phyloP scores from a whole-genome alignment of 2,329 filamentous ascomycete genomes.

The Fusarium goolgardi region DNA sequence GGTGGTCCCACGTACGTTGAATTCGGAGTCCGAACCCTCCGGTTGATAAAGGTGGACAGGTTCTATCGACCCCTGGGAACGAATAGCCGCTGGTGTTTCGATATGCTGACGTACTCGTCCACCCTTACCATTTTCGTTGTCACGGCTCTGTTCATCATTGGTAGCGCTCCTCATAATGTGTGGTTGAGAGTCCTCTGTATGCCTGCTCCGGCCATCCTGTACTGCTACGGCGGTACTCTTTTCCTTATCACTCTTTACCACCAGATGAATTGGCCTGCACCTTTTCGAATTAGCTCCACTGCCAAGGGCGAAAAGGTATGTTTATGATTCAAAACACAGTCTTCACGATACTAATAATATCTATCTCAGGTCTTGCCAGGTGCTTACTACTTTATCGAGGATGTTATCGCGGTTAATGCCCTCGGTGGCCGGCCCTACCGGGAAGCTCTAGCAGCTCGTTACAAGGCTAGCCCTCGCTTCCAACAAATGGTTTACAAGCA shows the following conservation, averaged over 20 bases:
- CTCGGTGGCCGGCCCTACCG: slow-evolving; percentile 61
- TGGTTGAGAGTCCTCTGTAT: slow-evolving; percentile 63
- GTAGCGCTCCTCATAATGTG: slow-evolving; percentile 62
- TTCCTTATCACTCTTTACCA: slow-evolving; percentile 53
- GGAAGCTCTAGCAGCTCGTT: slow-evolving; percentile 56
- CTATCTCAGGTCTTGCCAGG: slow-evolving; percentile 64
- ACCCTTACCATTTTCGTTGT: slow-evolving; percentile 61
- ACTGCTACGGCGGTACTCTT: slow-evolving; percentile 58
- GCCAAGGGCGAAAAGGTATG: slow-evolving; percentile 62
- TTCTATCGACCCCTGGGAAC: slow-evolving; percentile 64
- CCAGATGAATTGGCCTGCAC: slow-evolving; percentile 59
- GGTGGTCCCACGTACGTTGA: slow-evolving; percentile 66
- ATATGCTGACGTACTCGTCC: slow-evolving; percentile 61
- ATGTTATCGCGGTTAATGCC: slow-evolving; percentile 75
- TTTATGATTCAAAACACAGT: background rate
- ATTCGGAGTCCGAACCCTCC: slow-evolving; percentile 61
- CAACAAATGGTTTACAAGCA: slow-evolving; percentile 55
- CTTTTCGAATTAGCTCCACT: slow-evolving; percentile 73
- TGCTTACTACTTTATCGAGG: slow-evolving; percentile 74
- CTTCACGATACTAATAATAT: slow-evolving; percentile 42
- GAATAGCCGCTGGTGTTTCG: slow-evolving; percentile 60
- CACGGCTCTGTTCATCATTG: slow-evolving; percentile 62
- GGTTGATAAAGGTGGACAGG: slow-evolving; percentile 61
- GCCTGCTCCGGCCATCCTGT: slow-evolving; percentile 63
- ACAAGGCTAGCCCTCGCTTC: slow-evolving; percentile 57